These are phyloP conservation scores for Aspergillus sp. DNA, from an alignment of 2,329 filamentous ascomycete genomes.

Conservation along the genomic window DNA sequence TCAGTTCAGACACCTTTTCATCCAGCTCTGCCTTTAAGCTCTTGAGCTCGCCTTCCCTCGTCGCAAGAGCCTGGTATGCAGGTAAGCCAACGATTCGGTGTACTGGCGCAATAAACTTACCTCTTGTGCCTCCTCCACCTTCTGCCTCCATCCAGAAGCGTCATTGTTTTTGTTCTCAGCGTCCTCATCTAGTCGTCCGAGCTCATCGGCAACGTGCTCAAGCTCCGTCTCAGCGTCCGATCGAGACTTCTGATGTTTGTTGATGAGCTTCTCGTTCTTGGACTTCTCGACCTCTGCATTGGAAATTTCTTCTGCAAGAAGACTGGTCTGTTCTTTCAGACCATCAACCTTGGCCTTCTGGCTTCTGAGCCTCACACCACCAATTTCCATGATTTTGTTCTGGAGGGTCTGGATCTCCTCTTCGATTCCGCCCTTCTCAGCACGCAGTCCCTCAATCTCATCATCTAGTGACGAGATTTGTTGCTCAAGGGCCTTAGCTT, in stretches of 20 bases:
- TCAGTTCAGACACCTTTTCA: constrained; percentile 73
- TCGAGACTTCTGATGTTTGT: constrained; percentile 76
- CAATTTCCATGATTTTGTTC: constrained; percentile 96
- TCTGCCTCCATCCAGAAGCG: constrained; percentile 61
- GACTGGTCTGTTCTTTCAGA: constrained; percentile 74
- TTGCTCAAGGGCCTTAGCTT: constrained; percentile 63
- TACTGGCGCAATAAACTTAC: constrained; percentile 20
- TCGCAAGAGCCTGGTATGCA: constrained; percentile 49
- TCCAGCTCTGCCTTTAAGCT: constrained; percentile 78
- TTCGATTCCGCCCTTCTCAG: constrained; percentile 82
- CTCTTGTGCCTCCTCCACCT: constrained; percentile 73
- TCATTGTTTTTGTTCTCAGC: constrained; percentile 66
- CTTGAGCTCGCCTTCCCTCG: constrained; percentile 71
- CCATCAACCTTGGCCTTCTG: constrained; percentile 88
- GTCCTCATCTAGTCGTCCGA: constrained; percentile 69
- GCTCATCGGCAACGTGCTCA: constrained; percentile 59
- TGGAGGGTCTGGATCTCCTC: constrained; percentile 87
- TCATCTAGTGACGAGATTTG: constrained; percentile 65
- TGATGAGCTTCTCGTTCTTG: constrained; percentile 87
- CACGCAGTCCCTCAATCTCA: constrained; percentile 69
- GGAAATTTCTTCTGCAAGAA: constrained; percentile 71
- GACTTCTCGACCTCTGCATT: constrained; percentile 77
- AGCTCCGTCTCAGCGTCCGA: constrained; percentile 72
- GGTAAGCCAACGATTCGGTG: constrained; percentile 12
- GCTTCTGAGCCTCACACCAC: constrained; percentile 80